Evolutionary conservation across 768 basidiomycete species (phyloP), one percentile per base, ranked within the genome.

Genomic region (Cystobasidiopsis lactophilus): DNA sequence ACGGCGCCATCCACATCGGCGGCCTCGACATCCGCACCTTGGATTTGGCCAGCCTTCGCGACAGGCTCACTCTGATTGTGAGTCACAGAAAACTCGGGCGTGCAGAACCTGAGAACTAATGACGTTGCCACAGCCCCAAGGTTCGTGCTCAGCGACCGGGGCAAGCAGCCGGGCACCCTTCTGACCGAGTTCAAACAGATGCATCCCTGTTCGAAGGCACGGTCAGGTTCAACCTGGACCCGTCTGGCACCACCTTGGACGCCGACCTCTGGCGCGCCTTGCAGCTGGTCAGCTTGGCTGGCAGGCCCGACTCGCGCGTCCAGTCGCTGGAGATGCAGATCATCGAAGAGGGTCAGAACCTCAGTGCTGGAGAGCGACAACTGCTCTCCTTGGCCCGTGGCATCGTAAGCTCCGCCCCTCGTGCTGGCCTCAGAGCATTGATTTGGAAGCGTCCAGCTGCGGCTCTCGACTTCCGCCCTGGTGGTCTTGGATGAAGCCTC

Each of bases 41-140:
- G 44, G 59, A 58, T 26, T 55, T 69, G 18, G 51, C 56, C 3
- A 62, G 88, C 63, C 71, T 93, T 35, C 75, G 86, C 23, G 78
- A 76, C 53, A 74, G 72, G 37, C 68, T 85, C 50, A 85, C 81
- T 50, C 66, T 69, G 53, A 68, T 35, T 35, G 69, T 33, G 67
- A 67, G 1, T 67, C 68, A 44, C 31, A 38, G 19, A 11, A 39
- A 19, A 13, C 38, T 13, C 13, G 38, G 13, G 38, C 13, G 19
- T 13, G 19, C 13, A 13, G 38, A 39, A 39, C 13, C 38, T 39
- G 38, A 13, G 13, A 13, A 13, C 38, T 39, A 19, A 39, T 19
- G 13, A 39, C 13, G 13, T 39, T 13, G 13, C 13, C 19, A 39
- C 38, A 39, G 13, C 13, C 38, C 38, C 38, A n/a, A n/a, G n/a